These are phyloP conservation scores for Leccinum disarticulatum DNA, from an alignment of 768 basidiomycete genomes.

Conservation along the genomic window DNA sequence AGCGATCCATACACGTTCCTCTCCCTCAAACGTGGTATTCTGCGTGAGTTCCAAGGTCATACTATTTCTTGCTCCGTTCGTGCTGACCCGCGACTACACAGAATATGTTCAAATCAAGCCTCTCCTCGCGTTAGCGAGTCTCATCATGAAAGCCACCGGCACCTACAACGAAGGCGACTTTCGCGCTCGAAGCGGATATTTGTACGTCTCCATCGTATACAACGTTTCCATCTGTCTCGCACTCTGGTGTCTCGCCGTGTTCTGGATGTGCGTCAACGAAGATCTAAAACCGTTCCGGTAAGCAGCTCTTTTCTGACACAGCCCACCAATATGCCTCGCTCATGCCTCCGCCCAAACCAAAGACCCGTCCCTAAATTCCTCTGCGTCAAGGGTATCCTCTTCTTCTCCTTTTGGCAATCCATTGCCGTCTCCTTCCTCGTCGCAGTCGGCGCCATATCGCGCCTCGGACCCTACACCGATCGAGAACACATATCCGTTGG, in stretches of 20 bases:
- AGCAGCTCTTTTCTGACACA: slow-evolving; percentile 18
- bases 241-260: slow-evolving; percentile 91
- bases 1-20: slow-evolving; percentile 95
- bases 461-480: slow-evolving; percentile 86
- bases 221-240: slow-evolving; percentile 78
- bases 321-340: neutral
- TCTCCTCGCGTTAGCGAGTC: slow-evolving; percentile 75
- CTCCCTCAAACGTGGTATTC: slow-evolving; percentile 90
- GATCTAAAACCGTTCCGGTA: slow-evolving; percentile 90
- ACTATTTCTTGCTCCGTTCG: neutral
- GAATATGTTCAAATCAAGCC: slow-evolving; percentile 99
- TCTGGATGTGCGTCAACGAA: slow-evolving; percentile 90
- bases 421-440: slow-evolving; percentile 87
- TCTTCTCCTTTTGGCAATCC: slow-evolving; percentile 99
- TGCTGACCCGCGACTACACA: slow-evolving; percentile 32
- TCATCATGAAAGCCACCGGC: slow-evolving; percentile 82
- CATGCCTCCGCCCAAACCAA: neutral
- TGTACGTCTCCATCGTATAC: slow-evolving; percentile 87
- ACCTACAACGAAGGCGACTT: slow-evolving; percentile 92
- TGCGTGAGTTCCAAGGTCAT: slow-evolving; percentile 55
- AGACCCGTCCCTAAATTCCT: slow-evolving; percentile 96
- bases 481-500: slow-evolving; percentile 87
- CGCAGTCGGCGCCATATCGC: slow-evolving; percentile 70
- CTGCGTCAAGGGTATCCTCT: slow-evolving; percentile 97
- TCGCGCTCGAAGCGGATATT: slow-evolving; percentile 81